Conservation (phyloP, 495 filamentous ascomycete species). For the Daldinia vernicosa region DNA sequence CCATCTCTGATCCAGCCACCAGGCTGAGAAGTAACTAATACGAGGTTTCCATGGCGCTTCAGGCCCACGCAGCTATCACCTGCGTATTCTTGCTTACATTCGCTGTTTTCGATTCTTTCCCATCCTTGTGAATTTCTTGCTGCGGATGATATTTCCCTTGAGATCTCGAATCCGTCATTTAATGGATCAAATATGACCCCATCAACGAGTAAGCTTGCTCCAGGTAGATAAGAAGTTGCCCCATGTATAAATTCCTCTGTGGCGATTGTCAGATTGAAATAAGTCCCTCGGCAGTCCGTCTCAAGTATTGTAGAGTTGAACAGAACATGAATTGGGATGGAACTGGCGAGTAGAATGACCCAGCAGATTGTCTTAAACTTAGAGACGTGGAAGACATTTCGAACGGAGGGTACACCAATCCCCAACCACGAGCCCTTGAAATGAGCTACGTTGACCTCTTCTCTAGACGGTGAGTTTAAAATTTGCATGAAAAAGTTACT, state of each 20-base stretch:
- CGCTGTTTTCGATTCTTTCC: slow-evolving; percentile 12
- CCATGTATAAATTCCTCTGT: too few species aligned
- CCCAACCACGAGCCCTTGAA: slow-evolving; percentile 47
- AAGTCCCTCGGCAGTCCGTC: too few species aligned
- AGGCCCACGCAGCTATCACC: slow-evolving; percentile 10
- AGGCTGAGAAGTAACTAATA: slow-evolving; percentile 25
- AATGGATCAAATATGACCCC: too few species aligned
- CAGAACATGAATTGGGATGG: slow-evolving; percentile 47
- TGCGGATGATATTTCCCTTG: too few species aligned
- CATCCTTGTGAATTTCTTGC: not conserved
- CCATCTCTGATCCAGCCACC: slow-evolving; percentile 31
- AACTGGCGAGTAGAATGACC: slow-evolving; percentile 38
- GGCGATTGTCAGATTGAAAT: too few species aligned
- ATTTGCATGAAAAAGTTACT: slow-evolving; percentile 55
- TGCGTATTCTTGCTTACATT: slow-evolving; percentile 28
- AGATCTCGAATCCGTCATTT: too few species aligned
- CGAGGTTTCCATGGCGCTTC: slow-evolving; percentile 16
- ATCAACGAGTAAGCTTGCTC: too few species aligned
- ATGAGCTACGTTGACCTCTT: slow-evolving; percentile 54
- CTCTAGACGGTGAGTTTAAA: slow-evolving; percentile 50
- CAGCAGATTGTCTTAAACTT: slow-evolving; percentile 39
- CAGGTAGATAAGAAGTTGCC: too few species aligned
- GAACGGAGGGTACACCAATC: slow-evolving; percentile 53
- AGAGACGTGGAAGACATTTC: slow-evolving; percentile 44
- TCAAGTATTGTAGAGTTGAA: too few species aligned